Evolutionary conservation across 179 eudicot genomes (phyloP), one percentile per base, ranked within the genome.

Genomic region (Patellifolia procumbens): DNA sequence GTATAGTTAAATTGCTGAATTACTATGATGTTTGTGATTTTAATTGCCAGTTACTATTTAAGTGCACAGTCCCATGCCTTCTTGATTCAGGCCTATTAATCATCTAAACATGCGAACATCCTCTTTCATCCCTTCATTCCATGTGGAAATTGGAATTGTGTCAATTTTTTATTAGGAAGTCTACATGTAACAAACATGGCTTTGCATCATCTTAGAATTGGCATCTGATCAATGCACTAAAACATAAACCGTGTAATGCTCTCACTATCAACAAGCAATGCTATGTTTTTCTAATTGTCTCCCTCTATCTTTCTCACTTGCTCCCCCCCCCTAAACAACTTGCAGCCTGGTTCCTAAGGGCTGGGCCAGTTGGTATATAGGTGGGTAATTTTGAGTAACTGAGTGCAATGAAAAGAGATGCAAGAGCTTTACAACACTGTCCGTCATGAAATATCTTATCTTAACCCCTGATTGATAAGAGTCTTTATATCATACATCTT

Each of bases 1-100:
- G 97, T 91, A 86, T 62, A 84, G 43, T 42, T 74, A 13, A 43
- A 24, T 22, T 39, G 61, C 45, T 74, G 37, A 39, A 32, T 43
- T 74, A 42, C 35, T 39, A 22, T 34, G 48, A 22, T 15, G 48
- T 56, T 39, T 52, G 35, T 32, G 20, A 53, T 61, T 35, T 3
- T 32, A 28, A 26, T 52, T 37, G 8, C 39, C 52, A 53, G 35
- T 31, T 29, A 60, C 11, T 26, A 8, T 48, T 75, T 6, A 15
- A n/a, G 35, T 24, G 11, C 16, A 15, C 2, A 46, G 12, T 15
- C 13, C 13, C 51, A 9, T 46, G 51, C 8, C 1, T 19, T 52
- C 16, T 26, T 35, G 37, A 28, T 59, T 67, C 31, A 24, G 32
- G 56, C 43, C 35, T 28, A 13, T 12, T 5, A 28, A n/a, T 13